Base-by-base conservation (phyloP, 2,329 filamentous ascomycete genomes). In the Ophiostoma novo-ulmi region DNA sequence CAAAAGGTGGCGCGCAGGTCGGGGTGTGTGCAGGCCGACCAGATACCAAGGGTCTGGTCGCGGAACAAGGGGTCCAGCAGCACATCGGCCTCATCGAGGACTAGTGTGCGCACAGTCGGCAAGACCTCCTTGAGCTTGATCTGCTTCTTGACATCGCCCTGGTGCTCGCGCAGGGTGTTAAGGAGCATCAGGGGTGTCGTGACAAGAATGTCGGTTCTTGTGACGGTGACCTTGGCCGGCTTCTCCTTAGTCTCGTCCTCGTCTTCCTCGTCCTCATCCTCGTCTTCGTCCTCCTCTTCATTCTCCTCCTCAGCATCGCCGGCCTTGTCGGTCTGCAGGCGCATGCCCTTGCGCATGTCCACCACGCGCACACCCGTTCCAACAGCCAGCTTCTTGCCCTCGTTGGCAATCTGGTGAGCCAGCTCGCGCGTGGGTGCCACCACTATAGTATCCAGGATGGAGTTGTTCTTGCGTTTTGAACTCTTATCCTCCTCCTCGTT, bases 11-110 rank as follows among this genome's bases (percentile, higher is more conserved):
- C 84, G 35, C 89, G 87, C 10, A 98, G 82, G n/a, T 84, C 80
- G 3, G 87, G 83, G 74, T 89, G 89, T 2, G 83, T 88, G 78
- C 94, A 94, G 3, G 91, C 87, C 61, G 87, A 86, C 93, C 94
- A 97, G 73, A 98, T 89, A 4, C 86, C 85, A 52, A 96, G 83
- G 0, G 93, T 97, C 79, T 97, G 93, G 31, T 95, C 91, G 71
- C 91, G 87, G 82, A 99, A 99, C 5, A 97, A 84, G 20, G 91
- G 89, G 76, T 98, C 94, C 13, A 99, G 86, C 6, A 99, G 89
- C 17, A 98, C 93, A 79, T 99, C 95, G 0, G 93, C 95, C 82
- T 99, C 95, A 77, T 99, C 95, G 2, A 99, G 83, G 48, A 98
- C 85, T 22, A 99, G 82, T 68, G 88, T 88, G 64, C 85, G 85